Evolutionary conservation across 2,329 filamentous ascomycete genomes (phyloP), one percentile per base, ranked within the genome.

Genomic region (Neoascochyta sp.): DNA sequence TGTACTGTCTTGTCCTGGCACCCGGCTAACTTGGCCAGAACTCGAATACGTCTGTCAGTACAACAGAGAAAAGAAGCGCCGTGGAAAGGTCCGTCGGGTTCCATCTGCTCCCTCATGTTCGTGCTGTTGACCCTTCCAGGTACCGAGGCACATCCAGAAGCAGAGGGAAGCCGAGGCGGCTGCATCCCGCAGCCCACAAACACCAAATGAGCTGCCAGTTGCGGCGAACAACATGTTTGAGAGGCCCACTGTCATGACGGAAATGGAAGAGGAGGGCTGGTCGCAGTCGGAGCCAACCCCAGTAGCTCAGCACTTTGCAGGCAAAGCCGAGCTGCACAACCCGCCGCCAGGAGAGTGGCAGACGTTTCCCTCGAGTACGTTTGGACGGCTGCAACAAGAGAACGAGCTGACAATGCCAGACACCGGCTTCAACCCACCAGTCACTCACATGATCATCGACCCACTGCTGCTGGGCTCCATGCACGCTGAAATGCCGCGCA

Each of bases 1-100:
- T n/a, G 9, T 19, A 11, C 25, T 25, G 22, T 18, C 16, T 14
- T n/a, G n/a, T n/a, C n/a, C 24, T 20, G 20, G 17, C 14, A 21
- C 24, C 11, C 20, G 12, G n/a, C 45, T 53, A 29, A 51, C 45
- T 23, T 9, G 16, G 28, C 12, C 15, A 89, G 88, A 94, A 66
- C 90, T 93, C 50, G 84, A 84, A 16, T 73, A 95, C 47, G 79
- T 81, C 23, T 95, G 89, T 68, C 87, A 95, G 66, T 95, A 95
- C 66, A 81, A 87, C 41, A 80, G 89, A 36, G 86, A 93, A 64
- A 80, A 88, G 49, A 95, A 95, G 70, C 93, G 95, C 71, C 78
- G 89, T 55, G 89, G 89, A 47, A 95, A 95, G 63, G 87, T 87
- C 29, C 20, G 37, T n/a, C n/a, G n/a, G n/a, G n/a, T n/a, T n/a